These are phyloP conservation scores for Solanum sejunctum DNA, from an alignment of 257 asterid genomes.

Conservation along the genomic window DNA sequence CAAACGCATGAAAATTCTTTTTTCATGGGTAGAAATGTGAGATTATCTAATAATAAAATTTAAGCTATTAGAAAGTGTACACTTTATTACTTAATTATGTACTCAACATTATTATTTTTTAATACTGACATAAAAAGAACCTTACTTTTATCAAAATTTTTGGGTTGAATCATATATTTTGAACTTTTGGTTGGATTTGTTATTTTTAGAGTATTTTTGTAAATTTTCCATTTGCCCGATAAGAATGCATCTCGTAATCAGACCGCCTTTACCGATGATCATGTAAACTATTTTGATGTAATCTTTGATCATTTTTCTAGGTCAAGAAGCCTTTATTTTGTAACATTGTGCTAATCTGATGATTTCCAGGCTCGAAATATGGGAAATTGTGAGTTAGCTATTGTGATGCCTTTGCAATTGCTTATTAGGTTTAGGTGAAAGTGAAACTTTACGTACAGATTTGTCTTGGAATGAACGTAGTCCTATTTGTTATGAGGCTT, in stretches of 20 bases:
- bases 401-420: neutral
- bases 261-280: neutral
- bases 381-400: neutral
- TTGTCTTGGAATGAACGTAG: neutral
- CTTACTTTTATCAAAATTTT: neutral
- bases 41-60: neutral
- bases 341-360: neutral
- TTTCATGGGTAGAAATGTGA: neutral
- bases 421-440: neutral
- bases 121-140: neutral
- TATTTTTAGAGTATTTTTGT: neutral
- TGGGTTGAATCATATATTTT: neutral
- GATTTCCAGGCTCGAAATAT: neutral
- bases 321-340: neutral
- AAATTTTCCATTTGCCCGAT: neutral
- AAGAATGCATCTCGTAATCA: neutral
- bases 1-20: neutral
- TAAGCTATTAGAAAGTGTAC: neutral
- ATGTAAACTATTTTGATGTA: neutral
- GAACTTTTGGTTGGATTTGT: neutral
- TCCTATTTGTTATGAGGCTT: neutral
- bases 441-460: neutral
- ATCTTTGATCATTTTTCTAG: neutral
- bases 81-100: neutral
- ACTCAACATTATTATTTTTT: neutral